These are phyloP conservation scores for Starmerella bombicola DNA, from an alignment of 805 yeast genomes.

Conservation along the genomic window DNA sequence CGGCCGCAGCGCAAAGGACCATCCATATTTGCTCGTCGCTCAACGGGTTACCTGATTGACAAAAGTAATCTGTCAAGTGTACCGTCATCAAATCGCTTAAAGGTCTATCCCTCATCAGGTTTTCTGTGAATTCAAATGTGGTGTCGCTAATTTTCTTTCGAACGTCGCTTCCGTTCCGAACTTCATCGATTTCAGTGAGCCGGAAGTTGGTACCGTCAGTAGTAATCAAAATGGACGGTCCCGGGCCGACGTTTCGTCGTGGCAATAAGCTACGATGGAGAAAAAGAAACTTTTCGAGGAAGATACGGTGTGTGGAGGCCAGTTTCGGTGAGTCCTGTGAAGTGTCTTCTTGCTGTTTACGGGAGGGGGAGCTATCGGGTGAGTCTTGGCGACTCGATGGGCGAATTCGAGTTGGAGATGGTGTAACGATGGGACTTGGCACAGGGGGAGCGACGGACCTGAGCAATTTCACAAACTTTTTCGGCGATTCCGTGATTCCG, in stretches of 20 bases:
- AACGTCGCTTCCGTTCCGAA: constrained; percentile 28
- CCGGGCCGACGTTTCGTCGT: constrained; percentile 25
- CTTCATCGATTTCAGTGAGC: constrained; percentile 34
- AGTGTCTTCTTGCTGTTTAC: neutral
- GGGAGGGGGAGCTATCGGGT: neutral
- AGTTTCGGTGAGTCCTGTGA: constrained; percentile 1
- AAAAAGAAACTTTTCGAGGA: constrained; percentile 21
- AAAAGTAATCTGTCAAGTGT: constrained; percentile 58
- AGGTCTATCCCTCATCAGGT: constrained; percentile 17
- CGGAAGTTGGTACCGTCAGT: constrained; percentile 46
- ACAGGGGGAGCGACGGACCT: constrained; percentile 30
- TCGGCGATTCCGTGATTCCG: constrained; percentile 38
- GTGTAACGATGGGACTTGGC: neutral
- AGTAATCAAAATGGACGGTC: constrained; percentile 42
- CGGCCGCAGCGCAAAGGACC: constrained; percentile 22
- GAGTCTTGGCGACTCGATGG: neutral
- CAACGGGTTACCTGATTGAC: constrained; percentile 30
- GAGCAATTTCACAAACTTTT: constrained; percentile 43
- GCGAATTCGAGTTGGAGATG: constrained; percentile 5
- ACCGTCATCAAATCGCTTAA: constrained; percentile 24
- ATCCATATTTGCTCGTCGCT: constrained; percentile 23
- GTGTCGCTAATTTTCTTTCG: constrained; percentile 26
- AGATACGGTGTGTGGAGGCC: constrained; percentile 18
- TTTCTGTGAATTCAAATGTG: constrained; percentile 21
- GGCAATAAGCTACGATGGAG: constrained; percentile 26